Percentiles rank a stretch among this genome's conserved stretches.
phyloP scores from a whole-genome alignment of 768 basidiomycete genomes.

The Boletus insuetus region DNA sequence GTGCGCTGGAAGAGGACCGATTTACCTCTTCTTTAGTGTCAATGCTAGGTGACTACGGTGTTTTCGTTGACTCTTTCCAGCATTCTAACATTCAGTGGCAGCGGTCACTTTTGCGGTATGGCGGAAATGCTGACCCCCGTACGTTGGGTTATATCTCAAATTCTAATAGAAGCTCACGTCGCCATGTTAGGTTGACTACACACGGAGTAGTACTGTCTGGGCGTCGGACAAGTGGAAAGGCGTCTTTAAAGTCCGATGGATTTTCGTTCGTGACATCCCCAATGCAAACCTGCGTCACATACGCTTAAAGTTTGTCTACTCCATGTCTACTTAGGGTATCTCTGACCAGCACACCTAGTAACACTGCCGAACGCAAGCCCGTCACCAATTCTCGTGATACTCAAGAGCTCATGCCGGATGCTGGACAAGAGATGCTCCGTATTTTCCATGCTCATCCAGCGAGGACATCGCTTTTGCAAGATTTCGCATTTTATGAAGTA shows the following conservation, averaged over 20 bases:
- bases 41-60: constrained; percentile 67
- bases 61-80: background rate
- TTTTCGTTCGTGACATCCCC: constrained; percentile 94
- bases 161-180: background rate
- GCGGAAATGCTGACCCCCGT: constrained; percentile 97
- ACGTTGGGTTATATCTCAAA: constrained; percentile 21
- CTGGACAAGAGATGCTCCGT: constrained; percentile 93
- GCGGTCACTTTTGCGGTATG: constrained; percentile 98
- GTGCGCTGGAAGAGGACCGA: constrained; percentile 85
- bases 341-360: constrained; percentile 47
- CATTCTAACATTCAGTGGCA: constrained; percentile 29
- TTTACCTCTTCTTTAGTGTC: constrained; percentile 98
- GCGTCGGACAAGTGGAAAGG: constrained; percentile 99
- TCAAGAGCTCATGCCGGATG: constrained; percentile 93
- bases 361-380: constrained; percentile 97
- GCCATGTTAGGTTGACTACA: constrained; percentile 74
- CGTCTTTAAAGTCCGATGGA: constrained; percentile 97
- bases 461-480: constrained; percentile 89
- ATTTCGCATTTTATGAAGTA: constrained; percentile 91
- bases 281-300: constrained; percentile 89
- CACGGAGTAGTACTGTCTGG: constrained; percentile 94
- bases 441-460: constrained; percentile 95
- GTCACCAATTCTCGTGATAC: constrained; percentile 98
- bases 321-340: background rate
- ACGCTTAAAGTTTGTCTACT: constrained; percentile 61